These are phyloP conservation scores for Fusarium hostae DNA, from an alignment of 2,329 filamentous ascomycete genomes.

Conservation along the genomic window DNA sequence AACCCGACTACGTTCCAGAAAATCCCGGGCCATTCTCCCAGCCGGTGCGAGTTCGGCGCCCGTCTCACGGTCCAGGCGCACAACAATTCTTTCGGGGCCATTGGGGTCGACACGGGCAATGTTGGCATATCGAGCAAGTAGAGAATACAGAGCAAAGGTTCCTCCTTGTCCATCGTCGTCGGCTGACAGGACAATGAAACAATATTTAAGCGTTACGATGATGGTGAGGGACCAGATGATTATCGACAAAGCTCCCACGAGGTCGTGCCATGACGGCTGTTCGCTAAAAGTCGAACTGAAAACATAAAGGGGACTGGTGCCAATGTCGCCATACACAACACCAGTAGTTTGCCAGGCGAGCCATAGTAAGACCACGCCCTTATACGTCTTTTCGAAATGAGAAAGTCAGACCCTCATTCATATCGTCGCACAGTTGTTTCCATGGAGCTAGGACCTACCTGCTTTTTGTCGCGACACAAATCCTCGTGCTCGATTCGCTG, in stretches of 20 bases:
- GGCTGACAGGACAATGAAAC: slow-evolving; percentile 71
- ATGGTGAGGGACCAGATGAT: slow-evolving; percentile 76
- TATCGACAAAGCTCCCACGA: slow-evolving; percentile 73
- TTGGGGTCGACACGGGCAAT: slow-evolving; percentile 70
- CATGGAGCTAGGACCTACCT: slow-evolving; percentile 34
- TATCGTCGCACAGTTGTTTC: background rate
- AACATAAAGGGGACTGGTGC: slow-evolving; percentile 75
- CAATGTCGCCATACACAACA: slow-evolving; percentile 77
- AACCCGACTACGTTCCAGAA: slow-evolving; percentile 66
- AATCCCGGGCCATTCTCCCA: slow-evolving; percentile 63
- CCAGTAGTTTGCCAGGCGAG: slow-evolving; percentile 73
- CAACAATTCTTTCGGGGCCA: slow-evolving; percentile 56
- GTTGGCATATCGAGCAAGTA: slow-evolving; percentile 69
- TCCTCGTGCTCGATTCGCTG: slow-evolving; percentile 46
- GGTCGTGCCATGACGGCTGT: slow-evolving; percentile 65
- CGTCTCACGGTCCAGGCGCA: slow-evolving; percentile 68
- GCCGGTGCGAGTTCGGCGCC: slow-evolving; percentile 65
- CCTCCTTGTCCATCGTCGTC: slow-evolving; percentile 79
- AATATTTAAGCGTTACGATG: slow-evolving; percentile 77
- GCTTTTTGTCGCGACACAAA: slow-evolving; percentile 43
- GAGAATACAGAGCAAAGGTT: slow-evolving; percentile 74
- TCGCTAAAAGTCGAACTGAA: slow-evolving; percentile 73
- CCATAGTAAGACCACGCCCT: slow-evolving; percentile 49
- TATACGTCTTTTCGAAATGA: slow-evolving; percentile 40
- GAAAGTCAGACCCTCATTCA: slow-evolving; percentile 13